phyloP scores from a whole-genome alignment of 1,284 basidiomycete genomes.

The Melampsora americana region DNA sequence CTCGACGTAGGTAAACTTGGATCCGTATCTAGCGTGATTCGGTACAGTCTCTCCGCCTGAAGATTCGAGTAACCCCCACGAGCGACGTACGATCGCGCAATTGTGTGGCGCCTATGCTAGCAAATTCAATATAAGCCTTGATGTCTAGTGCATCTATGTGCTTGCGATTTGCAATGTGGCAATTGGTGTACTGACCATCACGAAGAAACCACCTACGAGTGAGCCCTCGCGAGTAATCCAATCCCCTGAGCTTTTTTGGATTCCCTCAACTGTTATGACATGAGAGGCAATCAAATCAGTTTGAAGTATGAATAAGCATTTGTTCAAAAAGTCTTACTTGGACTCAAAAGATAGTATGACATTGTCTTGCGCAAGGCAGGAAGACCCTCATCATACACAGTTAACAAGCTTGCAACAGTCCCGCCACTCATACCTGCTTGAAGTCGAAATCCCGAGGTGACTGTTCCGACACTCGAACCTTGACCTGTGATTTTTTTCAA shows the following conservation, averaged over 20 bases:
- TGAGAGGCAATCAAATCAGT: too few relatives aligned
- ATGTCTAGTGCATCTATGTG: background rate
- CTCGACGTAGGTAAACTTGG: slow-evolving; percentile 33
- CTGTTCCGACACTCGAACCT: slow-evolving; percentile 45
- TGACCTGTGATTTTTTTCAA: slow-evolving; percentile 46
- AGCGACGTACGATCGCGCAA: slow-evolving; percentile 48
- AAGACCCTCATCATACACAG: slow-evolving; percentile 44
- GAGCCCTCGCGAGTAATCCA: slow-evolving; percentile 24
- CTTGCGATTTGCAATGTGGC: background rate
- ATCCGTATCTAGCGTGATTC: slow-evolving; percentile 28
- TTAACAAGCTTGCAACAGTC: slow-evolving; percentile 46
- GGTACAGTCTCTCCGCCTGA: background rate
- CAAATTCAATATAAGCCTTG: too few relatives aligned
- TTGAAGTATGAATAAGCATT: background rate
- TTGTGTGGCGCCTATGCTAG: slow-evolving; percentile 46
- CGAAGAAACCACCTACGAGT: slow-evolving; percentile 30
- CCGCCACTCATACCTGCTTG: slow-evolving; percentile 48
- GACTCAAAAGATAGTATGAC: slow-evolving; percentile 34
- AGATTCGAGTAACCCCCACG: slow-evolving; percentile 51
- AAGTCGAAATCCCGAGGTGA: slow-evolving; percentile 44
- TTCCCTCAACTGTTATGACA: slow-evolving; percentile 16
- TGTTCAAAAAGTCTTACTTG: background rate
- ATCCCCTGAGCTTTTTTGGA: slow-evolving; percentile 5
- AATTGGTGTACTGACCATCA: slow-evolving; percentile 20
- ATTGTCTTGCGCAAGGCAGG: slow-evolving; percentile 23